Percentiles rank a stretch among this genome's conserved stretches.
These are phyloP conservation scores for Mrakia frigida DNA, from an alignment of 768 basidiomycete species.

Conservation along the genomic window DNA sequence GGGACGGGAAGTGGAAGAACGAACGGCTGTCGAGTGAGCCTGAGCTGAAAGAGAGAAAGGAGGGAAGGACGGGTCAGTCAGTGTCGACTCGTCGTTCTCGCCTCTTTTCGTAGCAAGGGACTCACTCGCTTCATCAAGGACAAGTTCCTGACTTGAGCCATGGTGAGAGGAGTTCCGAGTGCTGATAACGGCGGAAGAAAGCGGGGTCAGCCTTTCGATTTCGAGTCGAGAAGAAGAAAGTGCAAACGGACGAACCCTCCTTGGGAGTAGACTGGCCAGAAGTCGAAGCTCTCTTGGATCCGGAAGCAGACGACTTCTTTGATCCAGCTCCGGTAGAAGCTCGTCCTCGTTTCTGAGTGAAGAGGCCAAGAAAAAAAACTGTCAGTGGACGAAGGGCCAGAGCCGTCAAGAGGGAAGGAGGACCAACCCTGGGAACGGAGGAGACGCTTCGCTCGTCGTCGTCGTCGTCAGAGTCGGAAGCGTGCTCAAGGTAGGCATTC, in stretches of 20 bases:
- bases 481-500: too few relatives aligned
- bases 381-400: too few relatives aligned
- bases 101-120: not conserved
- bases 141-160: not conserved
- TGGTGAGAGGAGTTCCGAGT: not conserved
- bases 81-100: not conserved
- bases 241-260: not conserved
- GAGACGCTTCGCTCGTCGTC: too few relatives aligned
- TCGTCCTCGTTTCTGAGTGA: too few relatives aligned
- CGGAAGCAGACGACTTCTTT: not conserved
- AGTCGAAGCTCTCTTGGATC: too few relatives aligned
- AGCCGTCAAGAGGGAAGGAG: too few relatives aligned
- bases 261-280: not conserved
- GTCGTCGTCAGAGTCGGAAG: too few relatives aligned
- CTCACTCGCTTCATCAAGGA: not conserved
- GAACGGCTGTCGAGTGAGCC: not conserved
- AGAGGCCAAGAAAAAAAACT: too few relatives aligned
- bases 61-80: not conserved
- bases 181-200: not conserved
- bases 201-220: not conserved
- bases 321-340: too few relatives aligned
- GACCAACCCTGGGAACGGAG: too few relatives aligned
- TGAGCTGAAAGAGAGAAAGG: not conserved
- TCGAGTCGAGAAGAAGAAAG: not conserved
- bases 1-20: not conserved